Evolutionary conservation across 495 filamentous ascomycete genomes (phyloP), one percentile per base, ranked within the genome.

Genomic region (Penicillium psychrofluorescens): DNA sequence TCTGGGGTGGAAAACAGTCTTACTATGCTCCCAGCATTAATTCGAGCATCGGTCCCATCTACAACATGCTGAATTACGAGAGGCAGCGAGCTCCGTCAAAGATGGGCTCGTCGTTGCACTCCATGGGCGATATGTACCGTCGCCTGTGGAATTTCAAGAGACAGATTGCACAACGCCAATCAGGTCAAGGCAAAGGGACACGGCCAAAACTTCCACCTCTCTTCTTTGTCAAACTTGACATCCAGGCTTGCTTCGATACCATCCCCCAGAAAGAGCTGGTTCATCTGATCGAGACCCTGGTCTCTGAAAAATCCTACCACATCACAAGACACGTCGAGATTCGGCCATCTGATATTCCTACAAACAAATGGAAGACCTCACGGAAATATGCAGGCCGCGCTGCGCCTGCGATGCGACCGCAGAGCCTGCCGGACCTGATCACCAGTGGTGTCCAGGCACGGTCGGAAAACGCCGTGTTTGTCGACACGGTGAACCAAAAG

Each of bases 181-280:
- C 9, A 32, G 29, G 1, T 30, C 29, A 36, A 16, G 16, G 10
- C 16, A 36, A 22, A 22, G 22, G 22, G 3, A 4, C 22, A 4
- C 22, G 0, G 9, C 13, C 45, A 6, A 37, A 31, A 8, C 30
- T 52, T 9, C 53, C 56, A 8, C 61, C 55, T 11, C 55, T 89
- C 8, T 95, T 84, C 58, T 95, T 97, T 53, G 90, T 84, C 34
- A 98, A 97, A 61, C 68, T 95, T 11, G 92, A 98, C 60, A 88
- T 96, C 27, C 74, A 88, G 59, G 78, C 88, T 8, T 95, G 92
- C 42, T 98, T 95, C 59, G 92, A 98, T 58, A 95, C 87, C 0
- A 95, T 98, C 37, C 92, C 92, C 0, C 94, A 97, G 53, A 54
- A 72, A 32, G 73, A 73, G 4, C 66, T 96, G n/a, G 52, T 97